These are phyloP conservation scores for Apiotrichum sp. DNA, from an alignment of 1,284 basidiomycete species.

Conservation along the genomic window DNA sequence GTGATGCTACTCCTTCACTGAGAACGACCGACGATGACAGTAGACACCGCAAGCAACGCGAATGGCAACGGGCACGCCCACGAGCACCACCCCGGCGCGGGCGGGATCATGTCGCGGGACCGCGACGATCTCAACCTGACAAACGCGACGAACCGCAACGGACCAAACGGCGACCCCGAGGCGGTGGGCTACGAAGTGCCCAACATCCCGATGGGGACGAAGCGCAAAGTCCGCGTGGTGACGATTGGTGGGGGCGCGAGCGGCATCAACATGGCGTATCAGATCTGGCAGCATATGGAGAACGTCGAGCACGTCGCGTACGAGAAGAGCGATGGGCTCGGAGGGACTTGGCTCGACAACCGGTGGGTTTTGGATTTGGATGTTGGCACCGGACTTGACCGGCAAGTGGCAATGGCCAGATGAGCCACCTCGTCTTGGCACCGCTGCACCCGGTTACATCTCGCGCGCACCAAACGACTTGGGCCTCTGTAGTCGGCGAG, in stretches of 20 bases:
- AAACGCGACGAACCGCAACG: not conserved
- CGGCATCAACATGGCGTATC: conserved; percentile 12
- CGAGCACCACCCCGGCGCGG: not conserved
- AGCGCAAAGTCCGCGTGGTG: conserved; percentile 7
- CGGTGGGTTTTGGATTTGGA: not conserved
- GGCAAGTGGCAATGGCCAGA: too few species aligned
- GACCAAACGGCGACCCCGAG: conserved; percentile 12
- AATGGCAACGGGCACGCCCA: not conserved
- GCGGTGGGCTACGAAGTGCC: conserved; percentile 12
- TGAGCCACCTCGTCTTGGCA: too few species aligned
- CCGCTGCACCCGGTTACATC: too few species aligned
- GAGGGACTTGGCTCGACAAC: conserved; percentile 16
- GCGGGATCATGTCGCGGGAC: not conserved
- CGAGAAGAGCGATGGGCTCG: conserved; percentile 8
- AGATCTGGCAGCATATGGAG: conserved; percentile 10
- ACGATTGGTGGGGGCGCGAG: conserved; percentile 13
- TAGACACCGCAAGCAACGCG: not conserved
- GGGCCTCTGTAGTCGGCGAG: too few species aligned
- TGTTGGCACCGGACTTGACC: too few species aligned
- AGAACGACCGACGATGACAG: not conserved
- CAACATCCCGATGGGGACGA: conserved; percentile 4
- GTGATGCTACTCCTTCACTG: too few species aligned
- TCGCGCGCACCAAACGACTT: too few species aligned
- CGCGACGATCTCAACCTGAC: not conserved
- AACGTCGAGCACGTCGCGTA: conserved; percentile 10